Base-by-base conservation (phyloP, 768 basidiomycete genomes). In the Boletus reticuloceps region DNA sequence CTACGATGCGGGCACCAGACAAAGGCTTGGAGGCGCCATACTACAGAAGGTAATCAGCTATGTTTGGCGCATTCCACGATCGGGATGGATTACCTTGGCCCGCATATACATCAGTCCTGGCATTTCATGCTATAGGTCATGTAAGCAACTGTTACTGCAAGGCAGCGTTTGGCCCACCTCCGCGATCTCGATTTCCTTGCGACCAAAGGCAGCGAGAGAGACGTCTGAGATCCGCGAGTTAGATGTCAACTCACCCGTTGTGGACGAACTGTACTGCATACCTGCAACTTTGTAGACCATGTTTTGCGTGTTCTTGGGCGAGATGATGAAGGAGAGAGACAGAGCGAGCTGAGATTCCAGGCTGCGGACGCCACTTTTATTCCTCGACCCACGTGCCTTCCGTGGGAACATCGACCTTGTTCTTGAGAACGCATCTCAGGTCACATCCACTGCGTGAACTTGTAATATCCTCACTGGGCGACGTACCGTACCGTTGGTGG, bases 171-270 rank as follows among this genome's bases (percentile, higher is more conserved):
- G 40, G 51, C 72, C 63, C 74, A 96, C 95, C 88, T 99, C 96
- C 60, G 96, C 96, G 75, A 99, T 91, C 79, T 96, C 88, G 67
- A 99, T 92, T 80, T 99, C 96, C 81, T 99, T 99, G 81, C 96
- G 94, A 75, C 96, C 94, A 77, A 98, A 99, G 57, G 96, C 96
- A 71, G 97, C 97, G 71, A 99, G 91, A 67, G 95, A 98, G 68
- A 96, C 79, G 71, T 94, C 94, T 92, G 43, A 51, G 34, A 40
- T 39, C 16, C 32, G 34, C 27, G 29, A 1, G 59, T 56, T n/a
- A 58, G 54, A 50, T 52, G 32, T 22, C 36, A 27, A 40, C 25
- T 34, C 6, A 0, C 7, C 37, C 38, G 25, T 22, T 10, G 13
- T 2, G 0, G 12, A 51, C 16, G 9, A 22, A 41, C 2, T 12